Evolutionary conservation across 2,329 filamentous ascomycete genomes (phyloP).

Genomic region (Phoma sp.): DNA sequence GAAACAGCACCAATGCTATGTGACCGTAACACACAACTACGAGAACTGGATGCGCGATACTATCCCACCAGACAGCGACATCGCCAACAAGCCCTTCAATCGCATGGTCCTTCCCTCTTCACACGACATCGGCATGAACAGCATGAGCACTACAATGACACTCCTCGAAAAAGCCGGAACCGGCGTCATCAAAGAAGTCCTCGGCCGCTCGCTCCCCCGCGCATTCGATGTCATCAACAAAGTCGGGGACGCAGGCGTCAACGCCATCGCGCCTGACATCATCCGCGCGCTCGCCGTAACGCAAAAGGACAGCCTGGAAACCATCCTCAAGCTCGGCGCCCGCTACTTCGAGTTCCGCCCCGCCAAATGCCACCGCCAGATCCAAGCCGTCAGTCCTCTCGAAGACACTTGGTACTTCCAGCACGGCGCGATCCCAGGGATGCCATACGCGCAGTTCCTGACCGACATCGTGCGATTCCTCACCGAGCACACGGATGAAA

Average conservation of each 20-base stretch:
- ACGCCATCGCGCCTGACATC: slow-evolving; percentile 50
- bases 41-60: slow-evolving; percentile 54
- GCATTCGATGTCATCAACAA: slow-evolving; percentile 38
- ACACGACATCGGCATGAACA: slow-evolving; percentile 62
- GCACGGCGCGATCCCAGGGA: slow-evolving; percentile 59
- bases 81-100: slow-evolving; percentile 51
- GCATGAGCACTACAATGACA: slow-evolving; percentile 51
- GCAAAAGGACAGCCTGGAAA: slow-evolving; percentile 56
- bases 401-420: slow-evolving; percentile 59
- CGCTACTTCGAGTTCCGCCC: slow-evolving; percentile 62
- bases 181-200: slow-evolving; percentile 39
- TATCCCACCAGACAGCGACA: slow-evolving; percentile 49
- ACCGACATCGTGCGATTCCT: slow-evolving; percentile 53
- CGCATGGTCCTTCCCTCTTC: slow-evolving; percentile 55
- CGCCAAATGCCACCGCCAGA: slow-evolving; percentile 54
- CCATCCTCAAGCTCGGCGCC: slow-evolving; percentile 56
- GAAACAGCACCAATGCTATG: slow-evolving; percentile 53
- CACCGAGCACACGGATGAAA: slow-evolving; percentile 51
- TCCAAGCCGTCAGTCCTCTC: slow-evolving; percentile 47
- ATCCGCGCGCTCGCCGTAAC: slow-evolving; percentile 58
- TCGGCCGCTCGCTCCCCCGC: slow-evolving; percentile 33
- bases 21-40: slow-evolving; percentile 54
- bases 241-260: slow-evolving; percentile 34
- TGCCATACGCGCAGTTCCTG: slow-evolving; percentile 56
- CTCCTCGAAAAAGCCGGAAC: slow-evolving; percentile 50